Evolutionary conservation across 225 moss, liverwort and hornwort species (phyloP), one percentile per base, ranked within the genome.

Genomic region (Rhytidiadelphus loreus): DNA sequence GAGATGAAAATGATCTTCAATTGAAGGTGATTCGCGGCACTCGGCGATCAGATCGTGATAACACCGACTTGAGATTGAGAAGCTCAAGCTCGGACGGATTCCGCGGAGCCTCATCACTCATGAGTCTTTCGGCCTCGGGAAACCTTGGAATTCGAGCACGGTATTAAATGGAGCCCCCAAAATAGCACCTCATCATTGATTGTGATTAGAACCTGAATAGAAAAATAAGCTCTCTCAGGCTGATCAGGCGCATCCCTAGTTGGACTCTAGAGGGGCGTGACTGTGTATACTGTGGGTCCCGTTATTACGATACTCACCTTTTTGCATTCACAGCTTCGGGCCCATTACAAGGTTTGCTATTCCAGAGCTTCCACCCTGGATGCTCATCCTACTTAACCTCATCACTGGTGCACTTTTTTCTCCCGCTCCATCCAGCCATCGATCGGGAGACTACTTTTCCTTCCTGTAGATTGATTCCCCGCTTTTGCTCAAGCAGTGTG

Each of bases 331-430:
- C 77, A 58, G 70, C 69, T 55, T 44, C 18, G 84, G 84, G 44
- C 84, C 83, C 81, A 59, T 21, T 3, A 18, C 53, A 41, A 65
- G 37, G 76, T 74, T n/a, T 87, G 39, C 92, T 87, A 83, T 91
- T 88, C 55, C 60, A 50, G 46, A 23, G 80, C 32, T 43, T 87
- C 83, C 88, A 86, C 80, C 78, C 83, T 80, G 83, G 89, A 91
- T 62, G 87, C 91, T 76, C 88, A 89, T 92, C 89, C 89, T 22
- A 46, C 77, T 57, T 83, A 57, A 58, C 65, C 77, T 24, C 83
- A 35, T 77, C 68, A 68, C 68, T 11, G 23, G 19, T 85, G 80
- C 61, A 2, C 70, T 89, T 88, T 83, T 6, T 60, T 16, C 85
- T 77, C 53, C 32, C 70, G 52, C 78, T 78, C 62, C 78, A 46